Evolutionary conservation across 2,329 filamentous ascomycete genomes (phyloP).

Genomic region (Rugonectria rugulosa): DNA sequence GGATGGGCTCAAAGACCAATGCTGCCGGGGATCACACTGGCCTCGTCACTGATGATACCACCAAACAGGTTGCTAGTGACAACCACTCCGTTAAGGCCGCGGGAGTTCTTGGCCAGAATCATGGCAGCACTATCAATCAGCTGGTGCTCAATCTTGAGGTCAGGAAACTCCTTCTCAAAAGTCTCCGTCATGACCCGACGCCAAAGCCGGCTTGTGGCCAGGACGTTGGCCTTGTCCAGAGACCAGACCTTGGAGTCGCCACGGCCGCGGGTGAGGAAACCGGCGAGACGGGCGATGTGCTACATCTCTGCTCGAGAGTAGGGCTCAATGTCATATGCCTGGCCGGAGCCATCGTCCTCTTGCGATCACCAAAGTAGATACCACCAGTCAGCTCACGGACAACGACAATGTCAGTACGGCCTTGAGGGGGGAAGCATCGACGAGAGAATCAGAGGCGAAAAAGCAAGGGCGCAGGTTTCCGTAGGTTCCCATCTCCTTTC

Average conservation of each 20-base stretch:
- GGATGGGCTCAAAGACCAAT: constrained; percentile 93
- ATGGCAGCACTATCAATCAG: constrained; percentile 97
- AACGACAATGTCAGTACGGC: constrained; percentile 89
- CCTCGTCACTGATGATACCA: constrained; percentile 96
- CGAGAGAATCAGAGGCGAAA: constrained; percentile 87
- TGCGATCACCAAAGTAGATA: constrained; percentile 93
- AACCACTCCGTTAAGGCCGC: constrained; percentile 86
- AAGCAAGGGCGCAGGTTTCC: constrained; percentile 96
- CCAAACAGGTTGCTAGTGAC: constrained; percentile 95
- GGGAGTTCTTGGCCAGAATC: constrained; percentile 95
- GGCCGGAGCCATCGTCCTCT: constrained; percentile 73
- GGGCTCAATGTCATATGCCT: constrained; percentile 83
- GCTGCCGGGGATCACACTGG: constrained; percentile 90
- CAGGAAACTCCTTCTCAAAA: constrained; percentile 88
- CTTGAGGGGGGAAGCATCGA: constrained; percentile 87
- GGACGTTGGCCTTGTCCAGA: constrained; percentile 95
- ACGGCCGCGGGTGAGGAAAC: constrained; percentile 78
- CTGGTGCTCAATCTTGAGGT: constrained; percentile 84
- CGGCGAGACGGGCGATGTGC: constrained; percentile 84
- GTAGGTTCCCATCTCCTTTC: constrained; percentile 93
- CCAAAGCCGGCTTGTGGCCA: constrained; percentile 91
- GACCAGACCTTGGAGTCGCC: constrained; percentile 77
- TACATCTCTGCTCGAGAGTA: constrained; percentile 88
- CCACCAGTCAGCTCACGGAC: constrained; percentile 91
- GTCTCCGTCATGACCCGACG: constrained; percentile 84